These are phyloP conservation scores for Aspergillus haitiensis DNA, from an alignment of 495 filamentous ascomycete species.

Conservation along the genomic window DNA sequence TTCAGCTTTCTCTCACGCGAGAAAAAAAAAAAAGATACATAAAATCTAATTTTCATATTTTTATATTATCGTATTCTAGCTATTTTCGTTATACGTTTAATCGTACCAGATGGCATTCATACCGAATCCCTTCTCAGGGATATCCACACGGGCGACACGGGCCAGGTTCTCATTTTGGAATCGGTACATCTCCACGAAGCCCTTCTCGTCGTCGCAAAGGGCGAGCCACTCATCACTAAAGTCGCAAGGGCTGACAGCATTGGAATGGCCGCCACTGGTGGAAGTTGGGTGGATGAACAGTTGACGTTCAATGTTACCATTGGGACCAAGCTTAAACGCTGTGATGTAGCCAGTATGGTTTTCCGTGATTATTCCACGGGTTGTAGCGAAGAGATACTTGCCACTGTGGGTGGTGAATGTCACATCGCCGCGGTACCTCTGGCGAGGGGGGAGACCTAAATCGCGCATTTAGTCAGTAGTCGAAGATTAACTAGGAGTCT, in stretches of 20 bases:
- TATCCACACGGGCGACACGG: slow-evolving; percentile 69
- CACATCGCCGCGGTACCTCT: slow-evolving; percentile 75
- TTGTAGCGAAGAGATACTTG: slow-evolving; percentile 76
- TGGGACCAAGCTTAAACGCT: slow-evolving; percentile 68
- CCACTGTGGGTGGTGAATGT: slow-evolving; percentile 64
- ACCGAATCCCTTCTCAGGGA: slow-evolving; percentile 78
- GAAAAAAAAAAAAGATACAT: too few relatives aligned
- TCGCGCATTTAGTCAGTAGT: neutral
- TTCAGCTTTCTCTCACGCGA: too few relatives aligned
- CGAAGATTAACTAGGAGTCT: neutral
- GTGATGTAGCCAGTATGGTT: slow-evolving; percentile 75
- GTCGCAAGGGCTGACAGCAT: slow-evolving; percentile 74
- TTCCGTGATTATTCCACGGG: slow-evolving; percentile 67
- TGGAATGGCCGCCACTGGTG: slow-evolving; percentile 81
- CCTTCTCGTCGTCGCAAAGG: slow-evolving; percentile 80
- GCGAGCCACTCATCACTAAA: slow-evolving; percentile 85
- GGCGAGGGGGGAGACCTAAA: slow-evolving; percentile 49
- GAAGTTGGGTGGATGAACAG: slow-evolving; percentile 78
- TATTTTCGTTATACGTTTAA: slow-evolving; percentile 35
- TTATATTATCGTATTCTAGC: slow-evolving; percentile 2
- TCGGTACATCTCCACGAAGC: slow-evolving; percentile 81
- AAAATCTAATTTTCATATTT: neutral
- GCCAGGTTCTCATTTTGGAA: slow-evolving; percentile 77
- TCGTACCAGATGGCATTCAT: slow-evolving; percentile 95
- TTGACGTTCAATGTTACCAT: slow-evolving; percentile 71